Base-by-base conservation (phyloP, 1,284 basidiomycete species). In the Microbotryum violaceum region DNA sequence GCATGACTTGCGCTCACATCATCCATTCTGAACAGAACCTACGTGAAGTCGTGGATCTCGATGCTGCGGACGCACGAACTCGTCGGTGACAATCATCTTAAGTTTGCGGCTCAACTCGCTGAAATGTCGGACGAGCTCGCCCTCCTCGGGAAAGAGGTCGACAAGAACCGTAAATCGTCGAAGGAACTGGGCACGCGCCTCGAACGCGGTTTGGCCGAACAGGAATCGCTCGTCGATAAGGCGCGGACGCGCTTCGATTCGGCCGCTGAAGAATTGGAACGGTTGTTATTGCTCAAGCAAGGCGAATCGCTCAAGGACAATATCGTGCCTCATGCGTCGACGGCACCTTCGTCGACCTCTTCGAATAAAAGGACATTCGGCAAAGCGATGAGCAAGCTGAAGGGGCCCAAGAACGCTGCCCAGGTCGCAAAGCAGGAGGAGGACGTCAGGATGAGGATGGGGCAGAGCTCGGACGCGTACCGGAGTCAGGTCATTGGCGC, bases 71-170 rank as follows among this genome's bases (percentile, higher is more conserved):
- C 91, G 57, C 94, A 98, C 73, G 93, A 97, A 70, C 77, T 82
- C 51, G 82, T 97, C 76, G 90, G 87, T 18, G 91, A 94, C 70
- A 92, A 91, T 74, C 81, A 91, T 51, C 76, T 93, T 54, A 83
- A 86, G 54, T 96, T 97, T 71, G 82, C 91, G 0, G 82, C 85
- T 65, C 84, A 91, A 49, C 79, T 98, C 56, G 87, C 86, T 71
- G 93, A 97, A 76, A 97, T 97, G 89, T 87, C 88, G 72, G 92
- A 97, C 49, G 94, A 98, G 74, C 80, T 97, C n/a, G 78, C 81
- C 21, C 86, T 82, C 25, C 78, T 97, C 3, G 83, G 85, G 1
- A 89, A 91, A 71, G 93, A 98, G 75, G 90, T 96, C 1, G 94
- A 98, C 69, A 92, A 91, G 78, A 87, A 86, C 73, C 81, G 94